Evolutionary conservation across 805 yeast species (phyloP).

Genomic region (Schwanniomyces sp.): DNA sequence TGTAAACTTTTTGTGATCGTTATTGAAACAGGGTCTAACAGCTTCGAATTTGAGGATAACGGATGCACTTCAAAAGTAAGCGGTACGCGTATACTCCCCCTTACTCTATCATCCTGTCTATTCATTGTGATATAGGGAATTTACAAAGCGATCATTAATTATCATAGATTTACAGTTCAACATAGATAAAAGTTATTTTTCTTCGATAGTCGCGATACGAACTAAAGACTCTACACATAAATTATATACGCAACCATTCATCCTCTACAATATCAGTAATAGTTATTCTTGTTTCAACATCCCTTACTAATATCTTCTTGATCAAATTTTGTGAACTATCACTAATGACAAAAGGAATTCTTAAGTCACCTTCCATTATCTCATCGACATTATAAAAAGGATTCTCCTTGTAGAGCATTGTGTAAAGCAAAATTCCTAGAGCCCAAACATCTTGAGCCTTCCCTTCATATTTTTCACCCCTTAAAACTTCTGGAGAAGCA

Average conservation of each 20-base stretch:
- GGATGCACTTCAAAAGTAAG: slow-evolving; percentile 14
- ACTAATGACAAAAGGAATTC: slow-evolving; percentile 67
- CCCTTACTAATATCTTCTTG: slow-evolving; percentile 64
- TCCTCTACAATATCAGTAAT: slow-evolving; percentile 70
- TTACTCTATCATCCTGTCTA: background rate
- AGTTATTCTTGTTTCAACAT: slow-evolving; percentile 65
- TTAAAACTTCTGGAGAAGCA: slow-evolving; percentile 94
- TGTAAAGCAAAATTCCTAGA: slow-evolving; percentile 84
- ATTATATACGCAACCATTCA: slow-evolving; percentile 52
- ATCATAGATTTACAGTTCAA: background rate
- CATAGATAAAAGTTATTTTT: background rate
- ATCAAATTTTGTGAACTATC: slow-evolving; percentile 63
- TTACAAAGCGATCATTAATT: background rate
- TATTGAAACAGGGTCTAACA: slow-evolving; percentile 7
- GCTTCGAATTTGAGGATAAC: slow-evolving; percentile 2
- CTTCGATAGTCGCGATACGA: background rate
- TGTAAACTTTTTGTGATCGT: slow-evolving; percentile 12
- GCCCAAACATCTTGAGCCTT: slow-evolving; percentile 98
- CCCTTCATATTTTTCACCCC: slow-evolving; percentile 88
- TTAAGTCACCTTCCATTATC: slow-evolving; percentile 84
- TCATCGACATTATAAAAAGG: slow-evolving; percentile 96
- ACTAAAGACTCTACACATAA: background rate
- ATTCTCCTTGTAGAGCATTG: slow-evolving; percentile 88
- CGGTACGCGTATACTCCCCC: slow-evolving; percentile 7
- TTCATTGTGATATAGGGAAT: background rate